Conservation (phyloP, 2,329 filamentous ascomycete genomes). For the Fusarium pseudograminearum region DNA sequence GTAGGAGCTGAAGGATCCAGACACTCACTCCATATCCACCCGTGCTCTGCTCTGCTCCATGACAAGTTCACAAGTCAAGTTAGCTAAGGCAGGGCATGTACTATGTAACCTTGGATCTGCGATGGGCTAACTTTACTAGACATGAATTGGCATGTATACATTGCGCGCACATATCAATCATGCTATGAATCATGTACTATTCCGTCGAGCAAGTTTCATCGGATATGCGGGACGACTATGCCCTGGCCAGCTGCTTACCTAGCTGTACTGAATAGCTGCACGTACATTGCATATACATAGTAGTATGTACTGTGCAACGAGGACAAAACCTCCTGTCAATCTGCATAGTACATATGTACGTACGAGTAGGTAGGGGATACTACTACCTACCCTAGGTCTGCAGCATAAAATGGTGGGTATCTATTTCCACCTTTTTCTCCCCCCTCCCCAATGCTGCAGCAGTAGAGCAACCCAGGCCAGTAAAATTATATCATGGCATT, state of each 20-base stretch:
- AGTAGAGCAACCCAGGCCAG: constrained; percentile 7
- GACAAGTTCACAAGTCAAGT: neutral
- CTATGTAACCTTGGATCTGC: constrained; percentile 28
- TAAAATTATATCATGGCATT: constrained; percentile 24
- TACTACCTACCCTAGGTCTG: neutral
- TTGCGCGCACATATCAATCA: constrained; percentile 17
- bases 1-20: constrained; percentile 13
- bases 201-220: constrained; percentile 2
- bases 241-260: neutral
- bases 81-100: constrained; percentile 32
- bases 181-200: constrained; percentile 22
- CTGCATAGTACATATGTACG: neutral
- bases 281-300: constrained; percentile 2
- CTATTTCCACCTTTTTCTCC: constrained; percentile 2
- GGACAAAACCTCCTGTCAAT: constrained; percentile 9
- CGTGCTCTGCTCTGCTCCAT: neutral
- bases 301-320: neutral
- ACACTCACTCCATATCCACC: neutral
- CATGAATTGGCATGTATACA: constrained; percentile 1
- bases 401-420: constrained; percentile 9
- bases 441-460: constrained; percentile 2
- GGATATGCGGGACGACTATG: constrained; percentile 13
- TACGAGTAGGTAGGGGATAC: neutral
- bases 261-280: constrained; percentile 13
- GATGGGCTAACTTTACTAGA: neutral